Base-by-base conservation (phyloP, 371 early-diverging fungal species). In the Mortierella polycephala region DNA sequence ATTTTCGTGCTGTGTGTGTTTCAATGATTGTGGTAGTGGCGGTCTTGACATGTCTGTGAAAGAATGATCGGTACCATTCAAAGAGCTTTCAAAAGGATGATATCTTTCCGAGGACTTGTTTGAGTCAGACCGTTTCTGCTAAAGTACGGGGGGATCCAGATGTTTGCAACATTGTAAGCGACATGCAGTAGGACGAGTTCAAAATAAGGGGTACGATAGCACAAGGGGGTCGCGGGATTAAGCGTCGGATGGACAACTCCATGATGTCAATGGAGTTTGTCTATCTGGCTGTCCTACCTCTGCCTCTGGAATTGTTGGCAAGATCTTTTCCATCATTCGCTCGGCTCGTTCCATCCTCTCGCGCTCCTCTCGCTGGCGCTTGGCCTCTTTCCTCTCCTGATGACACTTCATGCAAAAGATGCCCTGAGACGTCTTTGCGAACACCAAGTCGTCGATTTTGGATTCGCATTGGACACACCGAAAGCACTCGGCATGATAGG, bases 401-500 rank as follows among this genome's bases (percentile, higher is more conserved):
- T 84, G 82, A 42, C 84, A 84, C 20, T 64, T 71, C 83, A 84
- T 84, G 62, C 84, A 84, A 64, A 80, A 84, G 64, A 84, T 84
- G 23, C 84, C 84, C 75, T 84, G 91, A 67, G 88, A 91, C 41
- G 94, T 94, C 75, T 93, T 92, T 53, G 93, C 92, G 82, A 92
- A 94, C 40, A 92, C 90, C 46, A 93, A 82, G 63, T 93, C 92
- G 40, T 91, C 91, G 59, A 93, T 93, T 63, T 89, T 89, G 62
- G 86, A 84, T 59, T 86, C 75, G 68, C 94, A 94, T 57, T 88
- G 90, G 16, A 86, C 83, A 81, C 94, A 96, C n/a, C 91, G 85
- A 76, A 96, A 96, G 75, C 95, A 95, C 40, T 92, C 91, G 7
- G 91, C 90, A 74, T 95, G 96, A 77, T 93, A 95, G 5, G 94